Evolutionary conservation across 306 rosid species (phyloP).

Genomic region (Echinosophora koreensis): DNA sequence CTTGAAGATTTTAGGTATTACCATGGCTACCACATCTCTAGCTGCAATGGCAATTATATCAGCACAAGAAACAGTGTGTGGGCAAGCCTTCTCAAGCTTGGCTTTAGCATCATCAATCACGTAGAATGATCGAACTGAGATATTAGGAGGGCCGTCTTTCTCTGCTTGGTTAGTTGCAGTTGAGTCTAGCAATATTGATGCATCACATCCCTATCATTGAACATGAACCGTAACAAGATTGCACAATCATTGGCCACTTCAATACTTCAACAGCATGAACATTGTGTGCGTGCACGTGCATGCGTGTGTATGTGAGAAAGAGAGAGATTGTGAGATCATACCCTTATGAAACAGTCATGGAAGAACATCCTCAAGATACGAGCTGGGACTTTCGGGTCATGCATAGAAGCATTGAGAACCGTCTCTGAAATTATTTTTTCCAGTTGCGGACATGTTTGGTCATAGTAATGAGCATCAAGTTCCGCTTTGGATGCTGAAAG

Average conservation of each 20-base stretch:
- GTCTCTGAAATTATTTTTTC: slow-evolving; percentile 69
- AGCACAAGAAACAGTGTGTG: slow-evolving; percentile 74
- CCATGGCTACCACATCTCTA: slow-evolving; percentile 78
- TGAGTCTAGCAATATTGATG: slow-evolving; percentile 76
- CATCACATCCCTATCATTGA: slow-evolving; percentile 75
- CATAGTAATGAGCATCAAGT: slow-evolving; percentile 59
- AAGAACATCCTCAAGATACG: slow-evolving; percentile 84
- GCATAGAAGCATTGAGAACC: slow-evolving; percentile 61
- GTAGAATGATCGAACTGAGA: slow-evolving; percentile 68
- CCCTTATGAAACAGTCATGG: slow-evolving; percentile 91
- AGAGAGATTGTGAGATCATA: slow-evolving; percentile 41
- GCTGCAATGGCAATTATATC: slow-evolving; percentile 77
- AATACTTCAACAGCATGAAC: slow-evolving; percentile 24
- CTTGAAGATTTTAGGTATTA: slow-evolving; percentile 41
- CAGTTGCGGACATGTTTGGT: slow-evolving; percentile 66
- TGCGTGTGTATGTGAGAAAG: not conserved
- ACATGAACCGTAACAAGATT: not conserved
- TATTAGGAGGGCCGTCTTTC: slow-evolving; percentile 82
- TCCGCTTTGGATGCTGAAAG: slow-evolving; percentile 53
- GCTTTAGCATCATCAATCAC: slow-evolving; percentile 71
- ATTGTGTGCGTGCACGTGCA: not conserved
- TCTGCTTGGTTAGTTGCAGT: slow-evolving; percentile 69
- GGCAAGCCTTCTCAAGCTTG: slow-evolving; percentile 75
- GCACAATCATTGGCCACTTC: not conserved
- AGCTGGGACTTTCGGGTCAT: slow-evolving; percentile 81